Percentiles rank a stretch among this genome's conserved stretches.
Conservation (phyloP, 2,329 filamentous ascomycete species). For the Parascedosporium putredinis region DNA sequence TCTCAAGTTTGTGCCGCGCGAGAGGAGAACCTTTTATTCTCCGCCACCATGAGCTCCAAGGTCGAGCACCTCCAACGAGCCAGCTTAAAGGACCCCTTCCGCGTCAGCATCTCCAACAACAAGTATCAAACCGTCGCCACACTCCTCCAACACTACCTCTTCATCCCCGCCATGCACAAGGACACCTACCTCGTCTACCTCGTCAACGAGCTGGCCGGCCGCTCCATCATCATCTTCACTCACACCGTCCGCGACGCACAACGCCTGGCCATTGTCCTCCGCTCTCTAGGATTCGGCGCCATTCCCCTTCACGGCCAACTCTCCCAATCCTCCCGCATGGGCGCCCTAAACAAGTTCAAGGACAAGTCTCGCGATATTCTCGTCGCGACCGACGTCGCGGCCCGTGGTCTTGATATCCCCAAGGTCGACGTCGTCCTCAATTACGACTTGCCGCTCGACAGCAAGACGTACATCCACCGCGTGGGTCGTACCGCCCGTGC, state of each 20-base stretch:
- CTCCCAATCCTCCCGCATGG: constrained; percentile 75
- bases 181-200: constrained; percentile 83
- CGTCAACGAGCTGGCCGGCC: constrained; percentile 76
- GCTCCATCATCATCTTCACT: constrained; percentile 82
- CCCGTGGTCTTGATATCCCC: constrained; percentile 84
- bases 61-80: constrained; percentile 88
- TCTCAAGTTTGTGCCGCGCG: constrained; percentile 72
- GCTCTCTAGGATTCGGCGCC: constrained; percentile 76
- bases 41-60: constrained; percentile 87
- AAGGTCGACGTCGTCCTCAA: constrained; percentile 84
- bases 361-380: constrained; percentile 72
- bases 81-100: constrained; percentile 71
- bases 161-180: constrained; percentile 79
- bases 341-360: constrained; percentile 84
- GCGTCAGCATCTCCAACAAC: constrained; percentile 69
- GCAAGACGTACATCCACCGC: constrained; percentile 83
- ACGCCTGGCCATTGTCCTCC: constrained; percentile 70
- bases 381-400: constrained; percentile 88
- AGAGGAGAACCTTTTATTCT: constrained; percentile 83
- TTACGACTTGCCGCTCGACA: constrained; percentile 72
- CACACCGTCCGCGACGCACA: constrained; percentile 88
- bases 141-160: constrained; percentile 74
- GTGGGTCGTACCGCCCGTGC: constrained; percentile 83
- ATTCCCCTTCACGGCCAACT: constrained; percentile 91
- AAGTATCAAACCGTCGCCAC: constrained; percentile 90